Base-by-base conservation (phyloP, 1,284 basidiomycete species). In the Mrakiaceae sp. region DNA sequence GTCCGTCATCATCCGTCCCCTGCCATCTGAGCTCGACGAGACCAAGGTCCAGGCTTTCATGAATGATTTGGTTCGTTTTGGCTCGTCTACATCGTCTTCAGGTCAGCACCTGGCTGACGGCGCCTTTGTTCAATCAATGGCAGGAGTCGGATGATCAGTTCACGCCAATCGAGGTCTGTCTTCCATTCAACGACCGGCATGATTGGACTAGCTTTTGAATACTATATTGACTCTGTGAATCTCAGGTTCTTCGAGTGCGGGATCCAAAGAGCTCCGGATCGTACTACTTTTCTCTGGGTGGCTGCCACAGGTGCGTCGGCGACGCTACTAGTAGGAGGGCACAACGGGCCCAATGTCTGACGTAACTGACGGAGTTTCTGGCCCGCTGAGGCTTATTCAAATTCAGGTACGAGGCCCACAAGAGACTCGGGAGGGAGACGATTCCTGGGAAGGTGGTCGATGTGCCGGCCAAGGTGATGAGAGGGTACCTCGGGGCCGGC, bases 231-330 rank as follows among this genome's bases (percentile, higher is more conserved):
- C 27, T 27, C 27, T 27, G 27, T 27, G 27, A 27, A 27, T 2
- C 27, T 27, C 27, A 27, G 27, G 27, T 27, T 2, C 69, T 76
- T 59, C 72, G 76, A 67, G 75, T 76, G 6, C 70, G 69, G 57
- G 71, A 71, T 2, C 71, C 61, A 72, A 72, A 55, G 9, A 67
- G 69, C 0, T 70, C 72, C 3, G 68, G 68, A 48, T 70, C 67
- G 16, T 77, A 75, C 63, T 78, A 77, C 69, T 76, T 76, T 62
- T 70, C 74, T 0, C 74, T 78, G 68, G 77, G 77, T 0, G 77
- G 77, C 0, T 78, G 77, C 68, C 77, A 78, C 64, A 63, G 76
- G 70, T 71, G 11, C 1, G 69, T 52, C 48, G n/a, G 27, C 27
- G 27, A 27, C 47, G 66, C 53, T 39, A 57, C 58, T 6, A 27